Conservation (phyloP, 2,329 filamentous ascomycete genomes). For the Trichoderma oligosporum region DNA sequence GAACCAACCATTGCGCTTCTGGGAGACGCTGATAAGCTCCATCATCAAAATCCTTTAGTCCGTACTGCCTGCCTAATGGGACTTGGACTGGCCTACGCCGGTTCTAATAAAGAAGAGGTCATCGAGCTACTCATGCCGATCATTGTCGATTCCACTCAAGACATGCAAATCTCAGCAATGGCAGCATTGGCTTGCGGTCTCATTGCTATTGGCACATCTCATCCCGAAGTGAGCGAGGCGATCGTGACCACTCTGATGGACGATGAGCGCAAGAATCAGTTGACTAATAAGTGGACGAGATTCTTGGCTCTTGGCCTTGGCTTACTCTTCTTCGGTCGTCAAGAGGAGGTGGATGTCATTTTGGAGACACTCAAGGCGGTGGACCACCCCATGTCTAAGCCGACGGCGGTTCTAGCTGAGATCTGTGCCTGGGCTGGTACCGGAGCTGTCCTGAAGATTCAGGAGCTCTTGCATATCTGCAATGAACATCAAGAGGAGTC, state of each 20-base stretch:
- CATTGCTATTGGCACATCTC: constrained; percentile 87
- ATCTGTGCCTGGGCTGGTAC: constrained; percentile 98
- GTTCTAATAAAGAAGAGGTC: constrained; percentile 87
- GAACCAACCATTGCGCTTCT: constrained; percentile 88
- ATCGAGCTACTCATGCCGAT: constrained; percentile 81
- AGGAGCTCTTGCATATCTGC: constrained; percentile 95
- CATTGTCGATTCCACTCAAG: constrained; percentile 74
- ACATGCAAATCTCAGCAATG: constrained; percentile 97
- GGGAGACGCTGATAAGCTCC: constrained; percentile 73
- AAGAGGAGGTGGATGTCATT: constrained; percentile 98
- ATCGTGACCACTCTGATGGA: constrained; percentile 92
- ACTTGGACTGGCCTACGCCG: constrained; percentile 88
- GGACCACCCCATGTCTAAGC: constrained; percentile 93
- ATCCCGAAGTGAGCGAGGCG: constrained; percentile 85
- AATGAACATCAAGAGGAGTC: constrained; percentile 95
- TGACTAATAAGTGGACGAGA: constrained; percentile 97
- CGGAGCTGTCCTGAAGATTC: constrained; percentile 92
- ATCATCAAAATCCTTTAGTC: constrained; percentile 72
- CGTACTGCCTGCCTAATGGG: constrained; percentile 91
- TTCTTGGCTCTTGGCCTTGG: constrained; percentile 94
- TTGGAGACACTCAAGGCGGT: constrained; percentile 95
- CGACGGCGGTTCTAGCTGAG: constrained; percentile 89
- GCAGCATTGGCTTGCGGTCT: constrained; percentile 86
- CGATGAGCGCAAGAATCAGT: constrained; percentile 81
- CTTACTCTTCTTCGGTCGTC: constrained; percentile 89